Conservation (phyloP, 345 rosid genomes). For the Pistacia integerrima region DNA sequence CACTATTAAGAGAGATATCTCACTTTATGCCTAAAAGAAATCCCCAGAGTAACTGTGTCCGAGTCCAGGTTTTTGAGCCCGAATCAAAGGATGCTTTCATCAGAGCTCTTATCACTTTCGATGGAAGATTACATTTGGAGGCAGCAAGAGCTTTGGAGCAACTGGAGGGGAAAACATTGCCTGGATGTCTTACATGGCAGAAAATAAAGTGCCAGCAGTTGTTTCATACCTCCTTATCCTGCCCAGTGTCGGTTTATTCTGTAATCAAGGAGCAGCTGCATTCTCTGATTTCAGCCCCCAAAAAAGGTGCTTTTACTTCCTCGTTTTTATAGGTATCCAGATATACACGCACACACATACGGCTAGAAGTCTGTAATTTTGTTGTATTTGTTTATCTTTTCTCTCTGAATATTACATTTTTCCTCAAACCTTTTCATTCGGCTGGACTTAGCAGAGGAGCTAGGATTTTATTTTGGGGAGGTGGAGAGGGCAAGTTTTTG, state of each 20-base stretch:
- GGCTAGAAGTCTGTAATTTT: not conserved
- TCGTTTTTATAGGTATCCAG: not conserved
- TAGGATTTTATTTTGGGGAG: not conserved
- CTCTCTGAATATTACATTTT: too few species aligned
- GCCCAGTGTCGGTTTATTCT: slow-evolving; percentile 59
- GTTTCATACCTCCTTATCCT: slow-evolving; percentile 77
- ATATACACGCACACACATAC: not conserved
- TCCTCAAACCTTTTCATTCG: not conserved
- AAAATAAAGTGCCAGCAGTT: slow-evolving; percentile 70
- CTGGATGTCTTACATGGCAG: slow-evolving; percentile 80
- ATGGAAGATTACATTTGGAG: slow-evolving; percentile 86
- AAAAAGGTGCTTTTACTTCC: slow-evolving; percentile 45
- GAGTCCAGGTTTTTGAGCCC: slow-evolving; percentile 64
- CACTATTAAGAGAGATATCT: slow-evolving; percentile 53
- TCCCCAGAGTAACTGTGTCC: slow-evolving; percentile 47
- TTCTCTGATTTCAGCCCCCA: slow-evolving; percentile 42
- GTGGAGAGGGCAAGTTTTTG: not conserved
- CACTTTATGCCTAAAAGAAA: slow-evolving; percentile 60
- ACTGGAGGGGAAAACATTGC: slow-evolving; percentile 65
- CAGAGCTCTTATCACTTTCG: slow-evolving; percentile 69
- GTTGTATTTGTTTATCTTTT: not conserved
- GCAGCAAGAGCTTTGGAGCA: slow-evolving; percentile 93
- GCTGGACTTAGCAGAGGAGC: not conserved
- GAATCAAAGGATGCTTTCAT: slow-evolving; percentile 43
- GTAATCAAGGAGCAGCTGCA: slow-evolving; percentile 63